Evolutionary conservation across 192 early-diverging fungal genomes (phyloP), one percentile per base, ranked within the genome.

Genomic region (Gamsiella multidivaricata): DNA sequence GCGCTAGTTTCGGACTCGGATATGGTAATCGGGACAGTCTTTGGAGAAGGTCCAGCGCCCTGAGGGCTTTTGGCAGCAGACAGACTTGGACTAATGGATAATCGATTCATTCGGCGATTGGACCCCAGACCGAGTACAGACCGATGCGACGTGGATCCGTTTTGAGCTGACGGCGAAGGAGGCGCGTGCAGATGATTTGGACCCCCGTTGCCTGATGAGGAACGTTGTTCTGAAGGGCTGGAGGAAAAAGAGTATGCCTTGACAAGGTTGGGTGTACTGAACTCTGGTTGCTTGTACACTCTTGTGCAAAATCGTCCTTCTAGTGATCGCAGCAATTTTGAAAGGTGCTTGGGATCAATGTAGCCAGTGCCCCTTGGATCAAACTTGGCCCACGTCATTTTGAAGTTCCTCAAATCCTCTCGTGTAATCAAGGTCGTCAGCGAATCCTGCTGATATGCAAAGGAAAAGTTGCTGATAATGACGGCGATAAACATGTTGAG

Each of bases 401-500:
- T 88, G 49, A 81, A 88, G 80, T 86, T 83, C 61, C 87, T 69
- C 34, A 88, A 81, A 61, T 88, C 85, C 37, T 88, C 87, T 45
- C 87, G 68, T 25, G 83, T 88, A 4, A 88, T 76, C 25, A 87
- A 42, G 3, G 87, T 85, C 41, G 84, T 87, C 25, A 83, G 58
- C 10, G 85, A 82, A 36, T 83, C 81, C 15, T 87, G 83, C 57
- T 89, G 88, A 53, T 89, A 86, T 1, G 83, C 82, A 52, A 88
- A 89, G 3, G 86, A 84, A 42, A 89, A 89, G 54, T 88, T 89
- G 54, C 88, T 87, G 37, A 81, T 65, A 25, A 89, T 87, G 36
- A 89, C 85, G 28, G 82, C 88, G 45, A 88, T 81, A 69, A 89
- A 88, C 65, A 89, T 87, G 63, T 82, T 82, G 1, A 80, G 74